These are phyloP conservation scores for Nannizziopsis arthrosporioides DNA, from an alignment of 2,329 filamentous ascomycete genomes.

Conservation along the genomic window DNA sequence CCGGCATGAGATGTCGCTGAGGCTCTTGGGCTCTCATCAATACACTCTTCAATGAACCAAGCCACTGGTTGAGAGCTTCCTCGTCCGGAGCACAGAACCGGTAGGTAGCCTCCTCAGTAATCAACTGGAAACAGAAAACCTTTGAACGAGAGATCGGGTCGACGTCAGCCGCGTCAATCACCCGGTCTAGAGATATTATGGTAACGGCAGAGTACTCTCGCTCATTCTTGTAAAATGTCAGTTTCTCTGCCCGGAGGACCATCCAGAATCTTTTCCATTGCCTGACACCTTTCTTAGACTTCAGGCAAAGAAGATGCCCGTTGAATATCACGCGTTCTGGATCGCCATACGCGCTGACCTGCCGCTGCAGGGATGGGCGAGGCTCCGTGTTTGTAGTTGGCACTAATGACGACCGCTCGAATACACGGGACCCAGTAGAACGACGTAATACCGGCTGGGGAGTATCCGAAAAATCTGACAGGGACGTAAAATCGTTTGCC, in stretches of 20 bases:
- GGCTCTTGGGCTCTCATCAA: conserved; percentile 16
- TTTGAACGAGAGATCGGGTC: conserved; percentile 79
- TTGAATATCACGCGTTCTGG: conserved; percentile 88
- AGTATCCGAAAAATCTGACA: conserved; percentile 74
- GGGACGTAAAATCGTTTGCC: conserved; percentile 58
- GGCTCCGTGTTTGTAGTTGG: conserved; percentile 18
- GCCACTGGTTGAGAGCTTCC: conserved; percentile 67
- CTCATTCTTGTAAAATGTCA: conserved; percentile 88
- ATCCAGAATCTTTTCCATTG: conserved; percentile 96
- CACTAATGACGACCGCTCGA: conserved; percentile 8
- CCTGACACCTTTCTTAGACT: conserved; percentile 64
- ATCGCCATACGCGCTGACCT: conserved; percentile 52
- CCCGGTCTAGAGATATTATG: conserved; percentile 63
- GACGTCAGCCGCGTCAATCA: conserved; percentile 87
- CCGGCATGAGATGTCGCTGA: not conserved
- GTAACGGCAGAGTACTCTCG: conserved; percentile 76
- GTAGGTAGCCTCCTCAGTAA: conserved; percentile 80
- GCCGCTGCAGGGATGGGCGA: conserved; percentile 36
- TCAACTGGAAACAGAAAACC: conserved; percentile 77
- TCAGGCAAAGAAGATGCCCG: conserved; percentile 75
- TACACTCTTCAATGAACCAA: conserved; percentile 79
- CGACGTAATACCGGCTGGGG: conserved; percentile 20
- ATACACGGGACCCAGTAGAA: conserved; percentile 21
- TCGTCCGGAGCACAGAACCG: conserved; percentile 69
- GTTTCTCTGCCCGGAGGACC: conserved; percentile 70